phyloP scores from a whole-genome alignment of 2,329 filamentous ascomycete species.

The Arthrobotrys conoides region DNA sequence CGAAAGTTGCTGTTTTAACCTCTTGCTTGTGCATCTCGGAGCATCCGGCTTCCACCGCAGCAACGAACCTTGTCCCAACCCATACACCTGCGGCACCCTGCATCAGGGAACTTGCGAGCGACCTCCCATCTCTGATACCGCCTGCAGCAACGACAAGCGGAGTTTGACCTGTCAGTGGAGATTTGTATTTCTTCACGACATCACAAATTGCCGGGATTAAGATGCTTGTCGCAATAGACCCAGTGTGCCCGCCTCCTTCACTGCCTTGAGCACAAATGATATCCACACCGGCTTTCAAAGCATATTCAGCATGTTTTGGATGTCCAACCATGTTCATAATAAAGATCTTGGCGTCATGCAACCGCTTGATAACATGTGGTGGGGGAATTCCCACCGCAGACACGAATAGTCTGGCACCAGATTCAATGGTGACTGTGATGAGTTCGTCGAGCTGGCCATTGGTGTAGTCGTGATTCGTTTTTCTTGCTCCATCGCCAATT shows the following conservation, averaged over 20 bases:
- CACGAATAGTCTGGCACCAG: slow-evolving; percentile 88
- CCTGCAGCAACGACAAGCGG: slow-evolving; percentile 91
- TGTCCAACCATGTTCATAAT: slow-evolving; percentile 99
- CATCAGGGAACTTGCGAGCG: slow-evolving; percentile 85
- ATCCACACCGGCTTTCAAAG: slow-evolving; percentile 87
- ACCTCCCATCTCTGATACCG: slow-evolving; percentile 85
- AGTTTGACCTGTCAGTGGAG: slow-evolving; percentile 77
- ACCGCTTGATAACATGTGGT: slow-evolving; percentile 77
- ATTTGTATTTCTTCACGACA: slow-evolving; percentile 80
- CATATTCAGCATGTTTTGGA: slow-evolving; percentile 90
- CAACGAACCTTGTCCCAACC: slow-evolving; percentile 95
- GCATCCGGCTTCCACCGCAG: slow-evolving; percentile 83
- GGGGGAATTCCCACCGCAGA: slow-evolving; percentile 90
- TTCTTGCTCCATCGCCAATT: slow-evolving; percentile 83
- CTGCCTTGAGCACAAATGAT: slow-evolving; percentile 93
- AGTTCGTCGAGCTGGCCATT: slow-evolving; percentile 88
- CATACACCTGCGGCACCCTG: slow-evolving; percentile 90
- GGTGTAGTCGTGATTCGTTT: slow-evolving; percentile 97
- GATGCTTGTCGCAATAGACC: slow-evolving; percentile 77
- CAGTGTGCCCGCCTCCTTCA: slow-evolving; percentile 91
- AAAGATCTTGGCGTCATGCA: slow-evolving; percentile 84
- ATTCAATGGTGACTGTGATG: slow-evolving; percentile 86
- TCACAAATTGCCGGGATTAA: slow-evolving; percentile 90
- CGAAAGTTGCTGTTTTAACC: slow-evolving; percentile 83
- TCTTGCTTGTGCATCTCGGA: slow-evolving; percentile 85